Base-by-base conservation (phyloP, 768 basidiomycete genomes). In the Mycena capillaripes region DNA sequence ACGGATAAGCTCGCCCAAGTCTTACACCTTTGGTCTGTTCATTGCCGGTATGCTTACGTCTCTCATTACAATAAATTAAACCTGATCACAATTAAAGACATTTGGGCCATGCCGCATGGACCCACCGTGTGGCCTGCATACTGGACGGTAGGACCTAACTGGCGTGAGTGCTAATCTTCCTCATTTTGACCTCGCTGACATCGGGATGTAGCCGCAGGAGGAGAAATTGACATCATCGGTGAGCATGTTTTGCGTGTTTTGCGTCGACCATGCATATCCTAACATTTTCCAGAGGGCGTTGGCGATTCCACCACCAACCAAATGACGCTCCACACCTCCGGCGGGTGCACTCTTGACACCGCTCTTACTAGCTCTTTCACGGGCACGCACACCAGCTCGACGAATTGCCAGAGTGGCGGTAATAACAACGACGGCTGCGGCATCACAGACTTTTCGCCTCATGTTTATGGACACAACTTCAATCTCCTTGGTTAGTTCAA, bases 61-160 rank as follows among this genome's bases (percentile, higher is more conserved):
- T 2, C 16, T 38, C 44, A 40, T 44, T 38, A 25, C 52, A 34
- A 34, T n/a, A 14, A 50, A 42, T 57, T 60, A 56, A 65, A 25
- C 53, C 23, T 65, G 0, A 61, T 56, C 14, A 1, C 21, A n/a
- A 29, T 21, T 14, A 32, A 52, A 75, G 74, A 95, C 76, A 88
- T 94, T 66, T 86, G 78, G 60, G 82, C 88, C 2, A 93, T 93
- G 91, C 93, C 93, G 11, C 86, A 89, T 62, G 94, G 94, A 3
- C 70, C 70, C 16, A 75, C 73, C 63, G 87, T 91, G 81, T 82
- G 93, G 92, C 81, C 92, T 5, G 87, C 87, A 27, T 89, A 82
- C 57, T 89, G 69, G 86, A 82, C 86, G 4, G 82, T 85, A 52
- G 89, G 90, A 10, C 83, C 86, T 2, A 76, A 85, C 53, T 91